Evolutionary conservation across 176 grass and related monocot species (phyloP).

Genomic region (Raddia distichophylla): DNA sequence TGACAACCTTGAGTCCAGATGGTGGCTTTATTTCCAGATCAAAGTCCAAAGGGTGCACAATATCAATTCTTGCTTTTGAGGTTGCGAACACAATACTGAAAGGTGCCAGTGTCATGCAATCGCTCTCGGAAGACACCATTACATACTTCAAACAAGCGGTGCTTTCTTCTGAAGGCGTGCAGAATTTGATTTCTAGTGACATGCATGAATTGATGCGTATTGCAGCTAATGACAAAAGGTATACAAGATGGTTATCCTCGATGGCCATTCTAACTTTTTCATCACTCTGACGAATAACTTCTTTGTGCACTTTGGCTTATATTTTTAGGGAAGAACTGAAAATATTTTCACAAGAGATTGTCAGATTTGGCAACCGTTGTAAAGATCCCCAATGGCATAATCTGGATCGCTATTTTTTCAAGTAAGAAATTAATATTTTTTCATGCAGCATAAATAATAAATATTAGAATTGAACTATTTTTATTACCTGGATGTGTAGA

Average conservation of each 20-base stretch:
- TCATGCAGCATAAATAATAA: background rate
- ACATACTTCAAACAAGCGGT: constrained; percentile 83
- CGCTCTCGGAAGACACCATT: constrained; percentile 68
- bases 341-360: constrained; percentile 71
- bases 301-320: constrained; percentile 42
- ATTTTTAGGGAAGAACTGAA: constrained; percentile 75
- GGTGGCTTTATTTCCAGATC: constrained; percentile 63
- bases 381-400: constrained; percentile 92
- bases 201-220: constrained; percentile 58
- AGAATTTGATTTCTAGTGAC: constrained; percentile 67
- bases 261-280: constrained; percentile 21
- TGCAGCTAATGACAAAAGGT: constrained; percentile 91
- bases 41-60: constrained; percentile 69
- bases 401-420: constrained; percentile 79
- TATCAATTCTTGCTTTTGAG: constrained; percentile 94
- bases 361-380: constrained; percentile 89
- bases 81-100: constrained; percentile 93
- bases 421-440: constrained; percentile 58
- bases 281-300: constrained; percentile 16
- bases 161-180: constrained; percentile 78
- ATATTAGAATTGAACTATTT: constrained; percentile 20
- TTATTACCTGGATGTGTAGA: constrained; percentile 56
- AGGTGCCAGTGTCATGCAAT: constrained; percentile 79
- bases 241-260: background rate
- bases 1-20: constrained; percentile 66